A percentile compares a stretch with the other conserved stretches of the same genome.
Conservation (phyloP, 2,329 filamentous ascomycete genomes). For the Venturia aucupariae region DNA sequence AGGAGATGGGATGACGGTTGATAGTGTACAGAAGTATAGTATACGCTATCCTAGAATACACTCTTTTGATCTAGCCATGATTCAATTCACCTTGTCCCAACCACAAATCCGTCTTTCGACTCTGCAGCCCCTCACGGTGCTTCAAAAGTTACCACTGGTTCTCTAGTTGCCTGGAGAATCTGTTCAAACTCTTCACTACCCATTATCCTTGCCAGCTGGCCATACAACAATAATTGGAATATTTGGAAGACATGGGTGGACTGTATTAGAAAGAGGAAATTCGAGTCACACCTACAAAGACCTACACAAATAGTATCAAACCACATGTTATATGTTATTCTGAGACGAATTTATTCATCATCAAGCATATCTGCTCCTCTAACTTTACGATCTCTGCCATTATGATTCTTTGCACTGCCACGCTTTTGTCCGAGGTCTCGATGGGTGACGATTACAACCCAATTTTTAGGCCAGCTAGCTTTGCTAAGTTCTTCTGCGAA, state of each 20-base stretch:
- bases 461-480: slow-evolving; percentile 17
- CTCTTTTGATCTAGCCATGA: no score
- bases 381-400: neutral
- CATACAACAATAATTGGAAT: no score
- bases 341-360: neutral
- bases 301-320: neutral
- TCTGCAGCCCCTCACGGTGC: no score
- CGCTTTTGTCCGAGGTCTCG: slow-evolving; percentile 19
- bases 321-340: neutral
- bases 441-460: slow-evolving; percentile 19
- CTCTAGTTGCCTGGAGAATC: no score
- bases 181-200: no score
- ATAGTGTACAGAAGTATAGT: neutral
- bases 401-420: neutral
- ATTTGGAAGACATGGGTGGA: neutral
- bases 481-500: slow-evolving; percentile 21
- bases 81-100: no score
- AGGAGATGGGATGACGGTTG: neutral
- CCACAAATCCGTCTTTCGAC: no score
- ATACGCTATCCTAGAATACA: neutral
- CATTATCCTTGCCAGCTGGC: no score
- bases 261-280: neutral
- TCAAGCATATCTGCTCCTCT: neutral
- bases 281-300: neutral
- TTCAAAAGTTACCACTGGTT: no score